These are phyloP conservation scores for Lolium multiflorum DNA, from an alignment of 176 grass and related monocot genomes.

Conservation along the genomic window DNA sequence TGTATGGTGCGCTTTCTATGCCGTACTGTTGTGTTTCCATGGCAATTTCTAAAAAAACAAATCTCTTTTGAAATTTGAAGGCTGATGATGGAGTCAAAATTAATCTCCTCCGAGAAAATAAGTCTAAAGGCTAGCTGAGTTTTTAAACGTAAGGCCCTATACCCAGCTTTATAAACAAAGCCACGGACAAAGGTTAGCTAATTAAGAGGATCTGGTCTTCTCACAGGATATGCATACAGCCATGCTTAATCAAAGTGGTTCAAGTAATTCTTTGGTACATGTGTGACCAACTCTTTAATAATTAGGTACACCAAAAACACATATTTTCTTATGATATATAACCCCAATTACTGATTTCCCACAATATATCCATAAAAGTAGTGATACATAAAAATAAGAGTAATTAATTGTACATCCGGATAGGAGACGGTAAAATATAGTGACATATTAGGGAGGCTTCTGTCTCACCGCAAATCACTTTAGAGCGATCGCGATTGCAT, in stretches of 20 bases:
- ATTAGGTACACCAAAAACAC: slow-evolving; percentile 50
- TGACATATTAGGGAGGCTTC: neutral
- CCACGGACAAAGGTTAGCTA: no score
- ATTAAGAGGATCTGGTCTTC: slow-evolving; percentile 27
- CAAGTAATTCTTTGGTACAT: slow-evolving; percentile 42
- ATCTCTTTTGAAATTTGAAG: neutral
- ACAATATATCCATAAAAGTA: no score
- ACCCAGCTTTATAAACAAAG: no score
- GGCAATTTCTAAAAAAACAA: neutral
- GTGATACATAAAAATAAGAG: neutral
- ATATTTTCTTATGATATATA: neutral
- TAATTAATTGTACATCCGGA: neutral
- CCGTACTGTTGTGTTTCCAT: neutral
- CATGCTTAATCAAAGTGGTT: slow-evolving; percentile 37
- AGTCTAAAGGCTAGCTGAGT: neutral
- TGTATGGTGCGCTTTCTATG: neutral
- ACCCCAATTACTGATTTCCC: neutral
- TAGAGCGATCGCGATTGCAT: neutral
- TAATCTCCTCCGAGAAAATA: neutral
- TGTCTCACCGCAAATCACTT: neutral
- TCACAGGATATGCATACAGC: neutral
- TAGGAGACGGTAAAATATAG: neutral
- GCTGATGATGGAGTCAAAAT: neutral
- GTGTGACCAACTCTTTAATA: neutral
- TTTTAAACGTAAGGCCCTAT: no score